phyloP scores from a whole-genome alignment of 345 rosid species.

The Lepidium didymum region DNA sequence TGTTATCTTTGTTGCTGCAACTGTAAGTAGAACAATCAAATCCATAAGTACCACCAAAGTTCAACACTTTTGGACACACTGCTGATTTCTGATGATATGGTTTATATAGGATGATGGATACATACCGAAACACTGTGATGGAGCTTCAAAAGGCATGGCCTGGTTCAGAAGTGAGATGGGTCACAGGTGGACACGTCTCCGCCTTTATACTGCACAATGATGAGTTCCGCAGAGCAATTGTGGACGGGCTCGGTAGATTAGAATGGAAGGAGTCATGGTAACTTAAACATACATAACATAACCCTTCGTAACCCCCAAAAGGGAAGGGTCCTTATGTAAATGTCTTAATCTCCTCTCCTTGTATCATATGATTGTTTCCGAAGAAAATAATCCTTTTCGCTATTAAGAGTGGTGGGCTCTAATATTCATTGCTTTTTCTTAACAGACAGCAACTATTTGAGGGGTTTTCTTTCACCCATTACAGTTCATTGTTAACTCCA shows the following conservation, averaged over 20 bases:
- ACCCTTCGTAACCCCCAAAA: background rate
- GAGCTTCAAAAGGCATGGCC: slow-evolving; percentile 99
- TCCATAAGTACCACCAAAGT: background rate
- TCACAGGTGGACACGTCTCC: slow-evolving; percentile 91
- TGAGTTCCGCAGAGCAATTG: slow-evolving; percentile 79
- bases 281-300: background rate
- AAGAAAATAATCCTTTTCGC: background rate
- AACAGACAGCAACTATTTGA: background rate
- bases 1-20: slow-evolving; percentile 91
- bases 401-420: background rate
- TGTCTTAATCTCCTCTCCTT: slow-evolving; percentile 10
- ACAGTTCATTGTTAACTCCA: background rate
- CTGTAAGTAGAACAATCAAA: slow-evolving; percentile 53
- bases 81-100: background rate
- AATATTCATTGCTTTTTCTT: background rate
- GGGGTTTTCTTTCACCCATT: background rate
- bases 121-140: slow-evolving; percentile 80
- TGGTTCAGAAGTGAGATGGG: slow-evolving; percentile 99
- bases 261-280: slow-evolving; percentile 78
- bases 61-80: background rate
- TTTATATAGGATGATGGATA: slow-evolving; percentile 81
- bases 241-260: slow-evolving; percentile 68
- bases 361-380: background rate
- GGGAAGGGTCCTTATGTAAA: slow-evolving; percentile 12
- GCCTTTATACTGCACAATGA: slow-evolving; percentile 76